Percentiles rank a stretch among this genome's conserved stretches.
Evolutionary conservation across 1,284 basidiomycete species (phyloP).

Genomic region (Marasmius fiardii): DNA sequence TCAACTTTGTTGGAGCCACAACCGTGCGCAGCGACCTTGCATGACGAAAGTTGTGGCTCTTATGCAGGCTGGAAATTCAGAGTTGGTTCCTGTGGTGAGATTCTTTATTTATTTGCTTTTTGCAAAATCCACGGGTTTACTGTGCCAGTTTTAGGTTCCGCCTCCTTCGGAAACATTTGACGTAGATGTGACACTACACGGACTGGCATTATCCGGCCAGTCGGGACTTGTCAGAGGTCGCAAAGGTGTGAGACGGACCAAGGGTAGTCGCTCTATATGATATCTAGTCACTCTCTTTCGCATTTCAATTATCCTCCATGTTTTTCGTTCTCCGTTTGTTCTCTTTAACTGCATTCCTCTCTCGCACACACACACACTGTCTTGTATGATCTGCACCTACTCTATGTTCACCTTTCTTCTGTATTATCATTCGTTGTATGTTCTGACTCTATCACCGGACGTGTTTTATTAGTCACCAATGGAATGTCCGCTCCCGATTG

Average conservation of each 20-base stretch:
- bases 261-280: not conserved
- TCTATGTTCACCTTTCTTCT: too few species aligned
- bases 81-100: slow-evolving; percentile 4
- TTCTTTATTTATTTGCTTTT: not conserved
- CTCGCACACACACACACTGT: too few species aligned
- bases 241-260: slow-evolving; percentile 4
- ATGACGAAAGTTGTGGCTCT: slow-evolving; percentile 6
- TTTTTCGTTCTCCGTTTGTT: not conserved
- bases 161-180: slow-evolving; percentile 1
- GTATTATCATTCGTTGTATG: too few species aligned
- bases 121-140: not conserved
- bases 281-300: not conserved
- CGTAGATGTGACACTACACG: slow-evolving; percentile 4
- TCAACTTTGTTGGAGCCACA: slow-evolving; percentile 8
- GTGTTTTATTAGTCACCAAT: too few species aligned
- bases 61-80: slow-evolving; percentile 7
- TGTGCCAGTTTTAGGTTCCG: not conserved
- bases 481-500: too few species aligned
- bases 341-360: not conserved
- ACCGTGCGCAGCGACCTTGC: not conserved
- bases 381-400: too few species aligned
- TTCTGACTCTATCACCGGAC: too few species aligned
- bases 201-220: not conserved
- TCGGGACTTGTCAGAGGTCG: slow-evolving; percentile 6
- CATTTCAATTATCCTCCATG: not conserved